These are phyloP conservation scores for Wallemia hederae DNA, from an alignment of 1,284 basidiomycete species.

Conservation along the genomic window DNA sequence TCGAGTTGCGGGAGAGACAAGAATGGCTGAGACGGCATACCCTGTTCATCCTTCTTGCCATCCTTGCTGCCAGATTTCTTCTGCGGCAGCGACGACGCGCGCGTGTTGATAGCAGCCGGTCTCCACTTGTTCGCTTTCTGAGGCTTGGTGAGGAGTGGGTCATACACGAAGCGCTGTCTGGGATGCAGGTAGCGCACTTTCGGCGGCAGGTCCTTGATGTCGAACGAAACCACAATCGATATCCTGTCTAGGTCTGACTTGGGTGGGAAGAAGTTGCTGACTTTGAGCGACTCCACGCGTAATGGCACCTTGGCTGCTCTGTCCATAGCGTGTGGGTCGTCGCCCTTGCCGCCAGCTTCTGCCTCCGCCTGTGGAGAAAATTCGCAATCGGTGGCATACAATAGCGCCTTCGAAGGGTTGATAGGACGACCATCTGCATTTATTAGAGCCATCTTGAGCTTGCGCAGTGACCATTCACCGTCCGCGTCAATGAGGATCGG, in stretches of 20 bases:
- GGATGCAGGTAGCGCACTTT: neutral
- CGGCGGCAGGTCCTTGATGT: neutral
- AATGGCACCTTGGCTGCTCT: neutral
- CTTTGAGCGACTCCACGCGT: neutral
- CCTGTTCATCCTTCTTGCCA: neutral
- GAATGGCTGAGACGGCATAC: neutral
- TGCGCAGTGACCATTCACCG: neutral
- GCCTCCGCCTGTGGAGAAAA: neutral
- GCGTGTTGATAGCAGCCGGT: neutral
- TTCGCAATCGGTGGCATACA: neutral
- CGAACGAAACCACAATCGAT: neutral
- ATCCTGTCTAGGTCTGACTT: neutral
- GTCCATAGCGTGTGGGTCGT: neutral
- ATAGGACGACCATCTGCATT: neutral
- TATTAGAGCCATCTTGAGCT: neutral
- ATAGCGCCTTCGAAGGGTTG: neutral
- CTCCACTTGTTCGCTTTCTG: neutral
- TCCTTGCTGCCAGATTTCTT: neutral
- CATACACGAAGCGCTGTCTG: neutral
- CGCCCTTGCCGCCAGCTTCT: too few relatives aligned
- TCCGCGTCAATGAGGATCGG: neutral
- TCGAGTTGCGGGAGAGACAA: neutral
- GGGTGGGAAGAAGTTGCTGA: neutral
- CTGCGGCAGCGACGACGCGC: neutral
- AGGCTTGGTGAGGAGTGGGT: neutral